Base-by-base conservation (phyloP, 768 basidiomycete genomes). In the Mycena rebaudengoi region DNA sequence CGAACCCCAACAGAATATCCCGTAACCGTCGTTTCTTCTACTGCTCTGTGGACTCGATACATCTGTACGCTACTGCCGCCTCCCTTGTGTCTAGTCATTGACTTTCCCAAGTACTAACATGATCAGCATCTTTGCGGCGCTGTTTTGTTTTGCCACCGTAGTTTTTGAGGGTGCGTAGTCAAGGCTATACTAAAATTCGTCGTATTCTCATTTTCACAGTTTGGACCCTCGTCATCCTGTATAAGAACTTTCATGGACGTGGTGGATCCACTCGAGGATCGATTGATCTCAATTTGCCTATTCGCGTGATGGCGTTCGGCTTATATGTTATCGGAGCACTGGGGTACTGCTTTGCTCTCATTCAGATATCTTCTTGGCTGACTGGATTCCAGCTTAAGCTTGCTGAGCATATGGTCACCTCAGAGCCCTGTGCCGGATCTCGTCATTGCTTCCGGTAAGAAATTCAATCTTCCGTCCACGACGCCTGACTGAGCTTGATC, bases 1-100 rank as follows among this genome's bases (percentile, higher is more conserved):
- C 59, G 10, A 69, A 81, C 50, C 79, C 80, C 12, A 50, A 54
- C 2, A 71, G 67, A 1, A 75, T 85, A 16, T 81, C 81, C 21
- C 81, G 84, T n/a, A 76, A 74, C 66, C 79, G 84, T 26, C 81
- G 83, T 6, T 84, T 82, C 64, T 85, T 86, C 67, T 85, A 85
- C 68, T 86, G 85, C 65, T 85, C 83, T 4, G 74, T 85, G 7
- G 64, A 81, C 14, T 76, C 70, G 11, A 30, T 66, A 3, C 58
- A 72, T 7, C 67, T 84, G 83, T 84, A 66, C 65, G 79, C 16
- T 69, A 0, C 33, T 8, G 16, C 14, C n/a, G 1, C 53, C n/a
- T 33, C 25, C 20, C 21, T 6, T 7, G 8, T 41, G 12, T 25
- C 30, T 39, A 44, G 12, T 41, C 45, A 49, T n/a, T 44, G 25